phyloP scores from a whole-genome alignment of 306 rosid species.

The Sphenostylis stenocarpa region DNA sequence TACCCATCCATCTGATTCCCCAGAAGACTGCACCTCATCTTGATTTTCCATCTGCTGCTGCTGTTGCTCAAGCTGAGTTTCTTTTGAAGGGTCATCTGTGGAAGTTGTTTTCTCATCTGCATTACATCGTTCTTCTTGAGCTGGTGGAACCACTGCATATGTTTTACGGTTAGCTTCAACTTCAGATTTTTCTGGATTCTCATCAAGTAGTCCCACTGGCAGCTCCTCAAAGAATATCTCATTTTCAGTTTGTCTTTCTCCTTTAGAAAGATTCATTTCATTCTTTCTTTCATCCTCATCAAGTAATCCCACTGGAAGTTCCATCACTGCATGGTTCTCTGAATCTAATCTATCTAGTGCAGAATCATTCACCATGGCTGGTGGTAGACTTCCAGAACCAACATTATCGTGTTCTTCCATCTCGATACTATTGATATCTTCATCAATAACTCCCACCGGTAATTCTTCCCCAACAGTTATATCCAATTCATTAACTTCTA shows the following conservation, averaged over 20 bases:
- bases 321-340: neutral
- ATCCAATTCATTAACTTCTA: neutral
- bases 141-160: neutral
- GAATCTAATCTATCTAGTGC: neutral
- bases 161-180: neutral
- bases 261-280: neutral
- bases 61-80: conserved; percentile 5
- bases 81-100: neutral
- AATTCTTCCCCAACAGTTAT: conserved; percentile 20
- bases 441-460: conserved; percentile 28
- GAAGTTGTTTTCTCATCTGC: neutral
- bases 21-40: conserved; percentile 22
- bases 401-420: neutral
- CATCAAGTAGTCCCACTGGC: conserved; percentile 32
- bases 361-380: neutral
- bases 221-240: conserved; percentile 9
- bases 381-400: neutral
- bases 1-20: conserved; percentile 27
- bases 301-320: conserved; percentile 20
- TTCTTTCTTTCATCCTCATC: conserved; percentile 19
- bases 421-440: neutral
- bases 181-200: neutral
- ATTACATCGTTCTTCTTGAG: neutral
- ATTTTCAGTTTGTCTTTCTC: neutral
- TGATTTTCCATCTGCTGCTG: conserved; percentile 17